Conservation (phyloP, 768 basidiomycete species). For the Tremella mesenterica region DNA sequence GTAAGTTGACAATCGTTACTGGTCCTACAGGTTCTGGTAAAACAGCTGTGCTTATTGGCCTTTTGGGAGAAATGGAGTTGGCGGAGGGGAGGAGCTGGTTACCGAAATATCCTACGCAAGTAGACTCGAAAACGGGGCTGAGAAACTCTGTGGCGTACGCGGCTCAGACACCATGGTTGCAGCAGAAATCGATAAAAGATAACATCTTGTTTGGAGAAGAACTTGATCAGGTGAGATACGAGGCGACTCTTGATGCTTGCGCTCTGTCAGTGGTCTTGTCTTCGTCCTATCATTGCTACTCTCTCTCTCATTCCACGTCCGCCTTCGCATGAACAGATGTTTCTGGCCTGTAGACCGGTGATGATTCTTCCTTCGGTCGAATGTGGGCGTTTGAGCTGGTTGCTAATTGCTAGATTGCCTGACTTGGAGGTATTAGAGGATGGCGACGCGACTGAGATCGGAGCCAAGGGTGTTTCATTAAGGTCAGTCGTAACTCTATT, state of each 20-base stretch:
- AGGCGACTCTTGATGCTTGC: conserved; percentile 35
- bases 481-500: too few species aligned
- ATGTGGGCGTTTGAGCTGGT: not conserved
- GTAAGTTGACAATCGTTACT: conserved; percentile 61
- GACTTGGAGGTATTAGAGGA: conserved; percentile 50
- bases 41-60: conserved; percentile 60
- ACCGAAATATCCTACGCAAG: conserved; percentile 55
- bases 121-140: conserved; percentile 42
- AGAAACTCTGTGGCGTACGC: conserved; percentile 58
- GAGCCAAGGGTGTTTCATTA: conserved; percentile 33
- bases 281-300: too few species aligned
- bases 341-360: too few species aligned
- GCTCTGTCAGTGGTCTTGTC: conserved; percentile 27
- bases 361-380: too few species aligned
- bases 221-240: conserved; percentile 41
- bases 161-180: conserved; percentile 54
- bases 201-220: conserved; percentile 42
- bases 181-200: conserved; percentile 44
- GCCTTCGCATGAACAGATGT: not conserved
- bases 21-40: conserved; percentile 73
- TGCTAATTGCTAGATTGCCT: conserved; percentile 11
- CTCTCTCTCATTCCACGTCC: too few species aligned
- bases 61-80: conserved; percentile 43
- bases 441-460: conserved; percentile 40
- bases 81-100: conserved; percentile 54